Evolutionary conservation across 495 filamentous ascomycete species (phyloP).

Genomic region (Podospora comata): DNA sequence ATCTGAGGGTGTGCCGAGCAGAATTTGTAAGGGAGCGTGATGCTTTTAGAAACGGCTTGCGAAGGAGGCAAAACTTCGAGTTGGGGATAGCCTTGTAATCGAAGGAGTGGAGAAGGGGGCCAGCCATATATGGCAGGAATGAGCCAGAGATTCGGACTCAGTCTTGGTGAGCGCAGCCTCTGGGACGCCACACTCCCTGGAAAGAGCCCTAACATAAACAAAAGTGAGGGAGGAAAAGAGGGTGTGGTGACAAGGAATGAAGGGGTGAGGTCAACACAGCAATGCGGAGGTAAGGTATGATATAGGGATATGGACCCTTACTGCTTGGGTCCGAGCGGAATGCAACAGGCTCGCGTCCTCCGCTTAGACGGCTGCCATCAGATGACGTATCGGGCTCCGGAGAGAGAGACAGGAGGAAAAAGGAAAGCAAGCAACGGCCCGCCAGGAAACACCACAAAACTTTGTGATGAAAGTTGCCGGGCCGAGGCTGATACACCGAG

Average conservation of each 20-base stretch:
- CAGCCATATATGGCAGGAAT: background rate
- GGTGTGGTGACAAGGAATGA: background rate
- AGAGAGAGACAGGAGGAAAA: background rate
- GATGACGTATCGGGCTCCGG: slow-evolving; percentile 4
- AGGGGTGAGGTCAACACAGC: background rate
- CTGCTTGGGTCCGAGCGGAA: slow-evolving; percentile 4
- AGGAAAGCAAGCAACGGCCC: background rate
- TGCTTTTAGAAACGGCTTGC: background rate
- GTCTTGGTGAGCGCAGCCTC: background rate
- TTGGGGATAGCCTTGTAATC: background rate
- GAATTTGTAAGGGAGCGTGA: background rate
- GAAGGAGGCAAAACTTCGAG: background rate
- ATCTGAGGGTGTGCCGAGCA: background rate
- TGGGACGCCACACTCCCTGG: background rate
- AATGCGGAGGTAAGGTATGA: background rate
- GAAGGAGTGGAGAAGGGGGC: background rate
- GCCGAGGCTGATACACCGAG: background rate
- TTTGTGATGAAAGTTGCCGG: background rate
- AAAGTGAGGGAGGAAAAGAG: background rate
- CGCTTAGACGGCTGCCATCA: background rate
- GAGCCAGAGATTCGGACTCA: background rate
- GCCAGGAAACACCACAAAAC: background rate
- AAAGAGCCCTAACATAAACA: background rate
- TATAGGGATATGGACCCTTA: background rate
- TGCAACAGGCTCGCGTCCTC: background rate